Evolutionary conservation across 202 grass and related monocot genomes (phyloP), one percentile per base, ranked within the genome.

Genomic region (Alloteropsis angusta): DNA sequence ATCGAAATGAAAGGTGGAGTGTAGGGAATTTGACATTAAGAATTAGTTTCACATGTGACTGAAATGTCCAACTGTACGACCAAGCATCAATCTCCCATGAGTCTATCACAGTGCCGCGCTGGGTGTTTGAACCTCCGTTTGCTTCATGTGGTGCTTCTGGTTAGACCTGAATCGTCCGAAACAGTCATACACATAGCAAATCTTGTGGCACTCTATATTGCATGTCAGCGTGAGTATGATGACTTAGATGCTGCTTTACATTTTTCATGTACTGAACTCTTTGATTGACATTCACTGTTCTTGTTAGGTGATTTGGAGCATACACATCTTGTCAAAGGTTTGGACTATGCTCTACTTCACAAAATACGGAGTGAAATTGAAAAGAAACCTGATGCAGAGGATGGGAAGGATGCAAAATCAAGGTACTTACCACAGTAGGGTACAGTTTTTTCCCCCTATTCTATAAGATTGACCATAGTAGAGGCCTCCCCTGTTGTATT

Each of bases 341-440:
- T 98, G 82, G 96, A 98, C 84, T 98, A 87, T 89, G 96, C 96
- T 89, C 81, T 98, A 82, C 96, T 98, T 76, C 90, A 98, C 85
- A 98, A 98, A 86, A 75, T 98, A 67, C 82, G 87, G 44, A 98
- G 95, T 95, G 95, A 98, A 90, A 98, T 93, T 81, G 94, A 97
- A 11, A 98, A 98, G 78, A 94, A 94, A 74, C 90, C 95, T 61
- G 95, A 98, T 80, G 76, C 68, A 44, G 96, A 98, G 23, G 96
- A 94, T 30, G 85, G 58, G 68, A 93, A 88, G 45, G 96, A 95
- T 82, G 86, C 82, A 79, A 89, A 80, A 19, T 69, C 88, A 57
- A 95, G 90, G 93, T 97, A 89, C 62, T 74, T 65, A 22, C 36
- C 36, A 68, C 64, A 60, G 52, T 56, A 71, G 13, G 28, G 3